Base-by-base conservation (phyloP, 495 filamentous ascomycete species). In the Rostrohypoxylon terebratum region DNA sequence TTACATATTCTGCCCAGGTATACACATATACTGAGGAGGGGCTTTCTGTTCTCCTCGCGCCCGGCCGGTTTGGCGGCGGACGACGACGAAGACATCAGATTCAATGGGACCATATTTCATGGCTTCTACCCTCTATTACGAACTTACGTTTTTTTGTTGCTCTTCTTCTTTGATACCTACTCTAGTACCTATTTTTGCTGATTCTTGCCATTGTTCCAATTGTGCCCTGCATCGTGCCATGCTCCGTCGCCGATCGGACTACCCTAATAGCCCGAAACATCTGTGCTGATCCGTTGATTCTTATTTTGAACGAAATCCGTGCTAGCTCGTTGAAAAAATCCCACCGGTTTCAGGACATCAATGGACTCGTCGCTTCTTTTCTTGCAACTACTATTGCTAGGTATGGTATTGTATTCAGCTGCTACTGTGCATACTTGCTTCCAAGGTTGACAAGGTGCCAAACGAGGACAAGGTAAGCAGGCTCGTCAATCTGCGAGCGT, bases 1-100 rank as follows among this genome's bases (percentile, higher is more conserved):
- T 69, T 74, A 66, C 71, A 72, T 72, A 72, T 44, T 42, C 45
- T 60, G 64, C n/a, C n/a, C n/a, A n/a, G n/a, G n/a, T n/a, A n/a
- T n/a, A n/a, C n/a, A n/a, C 69, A 66, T 66, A 72, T 72, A 72
- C 51, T 42, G 59, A 68, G 64, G 59, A 64, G 64, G 20, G 7
- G 31, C 6, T 34, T 23, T 42, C 16, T 55, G 14, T 33, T 51
- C 21, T 34, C 44, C 25, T 57, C 33, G 31, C 25, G 61, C 13
- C 54, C 57, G 62, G 18, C 60, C 57, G 69, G 62, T 48, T 62
- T 42, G 57, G 57, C 69, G 63, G 58, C 62, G 63, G 48, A 50
- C 62, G 25, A 66, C 50, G 66, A 69, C 21, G 34, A 10, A 38
- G 10, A 42, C 36, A 58, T 54, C 38, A 58, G 14, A 50, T 33